Evolutionary conservation across 805 yeast species (phyloP).

Genomic region (Ogataea zsoltii): DNA sequence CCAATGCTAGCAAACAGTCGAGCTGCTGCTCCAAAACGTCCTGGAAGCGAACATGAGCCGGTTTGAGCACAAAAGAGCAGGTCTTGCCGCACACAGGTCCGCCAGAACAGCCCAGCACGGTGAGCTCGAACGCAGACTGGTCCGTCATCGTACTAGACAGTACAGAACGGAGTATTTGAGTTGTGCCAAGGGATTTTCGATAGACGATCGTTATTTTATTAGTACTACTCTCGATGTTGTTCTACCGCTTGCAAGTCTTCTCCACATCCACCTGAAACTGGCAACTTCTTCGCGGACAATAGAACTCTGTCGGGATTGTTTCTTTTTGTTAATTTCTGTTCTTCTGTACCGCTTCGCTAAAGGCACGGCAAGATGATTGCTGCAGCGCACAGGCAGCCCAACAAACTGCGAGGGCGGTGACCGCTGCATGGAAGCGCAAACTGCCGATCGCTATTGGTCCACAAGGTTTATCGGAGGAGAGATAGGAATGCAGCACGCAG

Average conservation of each 20-base stretch:
- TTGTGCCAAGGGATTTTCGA: no score
- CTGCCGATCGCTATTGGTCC: background rate
- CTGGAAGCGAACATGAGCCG: constrained; percentile 44
- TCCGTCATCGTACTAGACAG: background rate
- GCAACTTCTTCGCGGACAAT: background rate
- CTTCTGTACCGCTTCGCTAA: constrained; percentile 5
- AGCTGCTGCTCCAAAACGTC: constrained; percentile 31
- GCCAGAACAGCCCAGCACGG: constrained; percentile 77
- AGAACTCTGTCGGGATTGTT: background rate
- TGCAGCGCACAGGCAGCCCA: background rate
- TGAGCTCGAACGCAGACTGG: constrained; percentile 48
- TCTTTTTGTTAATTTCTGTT: background rate
- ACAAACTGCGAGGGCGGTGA: background rate
- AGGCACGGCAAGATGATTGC: constrained; percentile 3
- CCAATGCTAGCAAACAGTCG: constrained; percentile 57
- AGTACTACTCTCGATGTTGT: no score
- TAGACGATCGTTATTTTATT: no score
- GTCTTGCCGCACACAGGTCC: constrained; percentile 78
- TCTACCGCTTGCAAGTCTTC: background rate
- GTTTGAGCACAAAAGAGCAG: constrained; percentile 68
- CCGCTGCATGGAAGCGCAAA: constrained; percentile 4
- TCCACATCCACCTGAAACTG: constrained; percentile 7
- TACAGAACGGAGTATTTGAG: background rate
- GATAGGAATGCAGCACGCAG: no score
- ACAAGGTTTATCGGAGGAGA: background rate